Conservation (phyloP, 169 alveolate genomes). For the Babesia bovis region DNA sequence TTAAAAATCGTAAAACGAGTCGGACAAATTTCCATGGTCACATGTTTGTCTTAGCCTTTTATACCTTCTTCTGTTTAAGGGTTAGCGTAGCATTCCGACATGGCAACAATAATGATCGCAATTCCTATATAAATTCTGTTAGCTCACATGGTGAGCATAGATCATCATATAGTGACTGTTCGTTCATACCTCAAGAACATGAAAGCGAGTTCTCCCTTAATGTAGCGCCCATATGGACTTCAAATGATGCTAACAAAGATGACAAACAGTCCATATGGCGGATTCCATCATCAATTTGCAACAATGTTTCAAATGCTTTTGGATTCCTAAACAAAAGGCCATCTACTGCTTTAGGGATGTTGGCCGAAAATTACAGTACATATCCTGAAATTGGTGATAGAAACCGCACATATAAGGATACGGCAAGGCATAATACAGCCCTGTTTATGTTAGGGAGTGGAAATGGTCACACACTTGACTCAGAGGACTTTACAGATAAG, state of each 20-base stretch:
- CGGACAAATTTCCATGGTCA: too few relatives aligned
- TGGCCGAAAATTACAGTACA: slow-evolving; percentile 10
- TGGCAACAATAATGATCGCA: slow-evolving; percentile 26
- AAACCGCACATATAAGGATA: not conserved
- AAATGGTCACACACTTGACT: slow-evolving; percentile 79
- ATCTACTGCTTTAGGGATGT: slow-evolving; percentile 25
- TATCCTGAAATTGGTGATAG: slow-evolving; percentile 1
- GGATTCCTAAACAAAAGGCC: slow-evolving; percentile 22
- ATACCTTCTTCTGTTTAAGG: not conserved
- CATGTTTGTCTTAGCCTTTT: slow-evolving; percentile 8
- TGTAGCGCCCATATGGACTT: not conserved
- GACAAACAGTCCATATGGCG: not conserved
- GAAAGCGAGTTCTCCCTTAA: slow-evolving; percentile 33
- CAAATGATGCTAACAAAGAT: not conserved
- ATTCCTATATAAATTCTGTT: slow-evolving; percentile 13
- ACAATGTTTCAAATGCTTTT: not conserved
- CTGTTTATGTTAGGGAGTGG: slow-evolving; percentile 62
- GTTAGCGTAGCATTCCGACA: slow-evolving; percentile 16
- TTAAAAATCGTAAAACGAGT: too few relatives aligned
- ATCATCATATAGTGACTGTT: not conserved
- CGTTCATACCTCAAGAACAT: not conserved
- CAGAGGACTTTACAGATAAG: slow-evolving; percentile 85
- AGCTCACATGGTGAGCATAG: slow-evolving; percentile 40
- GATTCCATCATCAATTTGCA: not conserved
- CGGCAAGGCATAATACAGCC: slow-evolving; percentile 25